A percentile compares a stretch with the other conserved stretches of the same genome.
phyloP scores from a whole-genome alignment of 2,329 filamentous ascomycete species.

The Fusarium domesticum region DNA sequence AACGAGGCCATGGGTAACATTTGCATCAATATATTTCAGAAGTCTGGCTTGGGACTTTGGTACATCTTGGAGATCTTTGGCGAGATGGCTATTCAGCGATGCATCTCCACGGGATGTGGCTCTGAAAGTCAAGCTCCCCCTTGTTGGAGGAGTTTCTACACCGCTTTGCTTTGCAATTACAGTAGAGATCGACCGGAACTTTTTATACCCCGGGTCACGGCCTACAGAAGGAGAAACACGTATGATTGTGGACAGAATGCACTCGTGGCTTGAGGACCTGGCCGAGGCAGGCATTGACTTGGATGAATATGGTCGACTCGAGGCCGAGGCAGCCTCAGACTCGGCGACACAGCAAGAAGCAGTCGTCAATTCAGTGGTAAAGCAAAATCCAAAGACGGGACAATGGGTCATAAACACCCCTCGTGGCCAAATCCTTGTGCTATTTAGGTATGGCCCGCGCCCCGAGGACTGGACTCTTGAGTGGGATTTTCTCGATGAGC shows the following conservation, averaged over 20 bases:
- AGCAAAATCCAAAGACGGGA: too few species aligned
- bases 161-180: too few species aligned
- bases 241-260: not conserved
- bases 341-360: too few species aligned
- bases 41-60: not conserved
- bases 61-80: not conserved
- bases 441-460: not conserved
- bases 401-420: too few species aligned
- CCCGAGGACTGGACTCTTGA: not conserved
- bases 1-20: too few species aligned
- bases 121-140: too few species aligned
- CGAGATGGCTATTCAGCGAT: not conserved
- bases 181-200: fast-evolving
- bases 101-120: not conserved
- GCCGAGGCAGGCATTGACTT: not conserved
- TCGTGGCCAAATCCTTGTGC: not conserved
- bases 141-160: too few species aligned
- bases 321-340: not conserved
- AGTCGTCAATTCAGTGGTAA: too few species aligned
- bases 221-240: not conserved
- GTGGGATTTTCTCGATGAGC: not conserved
- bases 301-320: not conserved
- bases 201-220: fast-evolving
- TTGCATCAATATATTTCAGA: too few species aligned
- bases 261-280: conserved; percentile 1